phyloP scores from a whole-genome alignment of 2,329 filamentous ascomycete genomes.

The Nigrospora oryzae region DNA sequence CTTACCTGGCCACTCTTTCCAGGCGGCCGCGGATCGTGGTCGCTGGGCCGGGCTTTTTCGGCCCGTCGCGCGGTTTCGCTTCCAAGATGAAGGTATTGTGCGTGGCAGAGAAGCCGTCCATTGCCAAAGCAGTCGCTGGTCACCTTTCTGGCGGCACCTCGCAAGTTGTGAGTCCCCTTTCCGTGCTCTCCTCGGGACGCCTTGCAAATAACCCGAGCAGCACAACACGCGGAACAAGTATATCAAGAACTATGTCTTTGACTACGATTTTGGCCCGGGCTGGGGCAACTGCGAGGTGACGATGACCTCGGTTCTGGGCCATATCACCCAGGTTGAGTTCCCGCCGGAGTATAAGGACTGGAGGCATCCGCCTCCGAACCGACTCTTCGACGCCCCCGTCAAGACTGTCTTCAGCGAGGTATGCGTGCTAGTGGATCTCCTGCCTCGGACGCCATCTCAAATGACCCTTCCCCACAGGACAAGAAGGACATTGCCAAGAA shows the following conservation, averaged over 20 bases:
- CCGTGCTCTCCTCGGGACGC: conserved; percentile 2
- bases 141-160: conserved; percentile 75
- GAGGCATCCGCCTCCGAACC: conserved; percentile 69
- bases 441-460: background rate
- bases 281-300: conserved; percentile 81
- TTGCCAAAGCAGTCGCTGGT: conserved; percentile 65
- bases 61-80: conserved; percentile 6
- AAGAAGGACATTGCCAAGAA: conserved; percentile 78
- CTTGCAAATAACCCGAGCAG: conserved; percentile 31
- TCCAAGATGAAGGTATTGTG: conserved; percentile 43
- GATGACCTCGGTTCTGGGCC: conserved; percentile 90
- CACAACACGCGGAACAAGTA: conserved; percentile 62
- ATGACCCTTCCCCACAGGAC: conserved; percentile 40
- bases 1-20: too few relatives aligned
- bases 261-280: conserved; percentile 72
- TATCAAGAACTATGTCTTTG: conserved; percentile 91
- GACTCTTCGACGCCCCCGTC: conserved; percentile 76
- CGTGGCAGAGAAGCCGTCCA: conserved; percentile 37
- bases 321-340: conserved; percentile 78
- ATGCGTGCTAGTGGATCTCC: conserved; percentile 11
- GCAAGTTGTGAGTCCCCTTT: conserved; percentile 50
- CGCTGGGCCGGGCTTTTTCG: too few relatives aligned
- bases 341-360: conserved; percentile 66
- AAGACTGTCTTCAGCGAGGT: conserved; percentile 60
- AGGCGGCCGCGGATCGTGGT: too few relatives aligned